phyloP scores from a whole-genome alignment of 1,284 basidiomycete species.

The Ganoderma resinaceum region DNA sequence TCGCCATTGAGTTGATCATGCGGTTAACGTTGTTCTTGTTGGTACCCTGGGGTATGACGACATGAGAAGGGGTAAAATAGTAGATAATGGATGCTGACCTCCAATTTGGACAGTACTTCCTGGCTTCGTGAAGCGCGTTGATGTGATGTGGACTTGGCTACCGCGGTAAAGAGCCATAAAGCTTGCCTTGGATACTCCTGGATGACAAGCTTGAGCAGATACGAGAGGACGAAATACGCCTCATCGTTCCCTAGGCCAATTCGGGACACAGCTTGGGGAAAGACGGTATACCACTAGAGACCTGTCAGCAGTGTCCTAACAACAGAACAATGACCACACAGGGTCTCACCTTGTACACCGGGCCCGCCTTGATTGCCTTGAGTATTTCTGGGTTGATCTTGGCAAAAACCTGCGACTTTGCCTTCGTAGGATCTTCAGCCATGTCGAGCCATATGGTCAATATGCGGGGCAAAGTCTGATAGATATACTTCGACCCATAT shows the following conservation, averaged over 20 bases:
- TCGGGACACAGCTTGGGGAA: constrained; percentile 96
- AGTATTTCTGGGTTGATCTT: constrained; percentile 65
- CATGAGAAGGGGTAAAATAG: no score
- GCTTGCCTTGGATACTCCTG: constrained; percentile 90
- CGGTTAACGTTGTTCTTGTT: constrained; percentile 48
- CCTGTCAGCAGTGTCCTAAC: constrained; percentile 4
- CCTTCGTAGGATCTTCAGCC: constrained; percentile 63
- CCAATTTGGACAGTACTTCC: constrained; percentile 71
- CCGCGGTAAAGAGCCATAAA: constrained; percentile 93
- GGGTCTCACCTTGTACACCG: constrained; percentile 75
- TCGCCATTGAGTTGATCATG: constrained; percentile 62
- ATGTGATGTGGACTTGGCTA: constrained; percentile 83
- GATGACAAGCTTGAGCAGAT: constrained; percentile 81
- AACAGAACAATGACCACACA: background rate
- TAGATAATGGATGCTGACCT: constrained; percentile 49
- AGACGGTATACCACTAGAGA: constrained; percentile 93
- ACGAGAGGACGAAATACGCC: constrained; percentile 72
- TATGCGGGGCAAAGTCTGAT: constrained; percentile 94
- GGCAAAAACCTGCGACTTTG: constrained; percentile 48
- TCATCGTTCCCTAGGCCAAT: constrained; percentile 83
- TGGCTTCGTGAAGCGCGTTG: constrained; percentile 70
- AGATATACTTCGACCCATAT: constrained; percentile 94
- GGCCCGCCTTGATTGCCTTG: constrained; percentile 64
- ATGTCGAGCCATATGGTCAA: constrained; percentile 96
- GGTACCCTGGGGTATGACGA: constrained; percentile 38